Conservation (phyloP, 352 stramenopile genomes). For the Phytophthora crassamura region DNA sequence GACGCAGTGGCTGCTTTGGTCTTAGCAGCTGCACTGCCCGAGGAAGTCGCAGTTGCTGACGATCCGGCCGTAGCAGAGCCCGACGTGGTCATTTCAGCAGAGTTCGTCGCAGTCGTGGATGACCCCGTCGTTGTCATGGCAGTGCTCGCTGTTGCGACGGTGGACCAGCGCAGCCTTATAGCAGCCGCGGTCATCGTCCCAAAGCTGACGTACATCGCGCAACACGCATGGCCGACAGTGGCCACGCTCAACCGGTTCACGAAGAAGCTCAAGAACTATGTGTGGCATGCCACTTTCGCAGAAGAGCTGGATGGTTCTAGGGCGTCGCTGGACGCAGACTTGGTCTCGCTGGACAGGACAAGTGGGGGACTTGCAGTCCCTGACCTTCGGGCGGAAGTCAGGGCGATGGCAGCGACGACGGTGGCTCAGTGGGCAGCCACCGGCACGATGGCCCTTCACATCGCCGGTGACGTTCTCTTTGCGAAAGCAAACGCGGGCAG, state of each 20-base stretch:
- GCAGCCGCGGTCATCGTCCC: neutral
- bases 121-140: no score
- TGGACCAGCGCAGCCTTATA: slow-evolving; percentile 9
- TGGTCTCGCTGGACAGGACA: neutral
- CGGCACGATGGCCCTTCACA: no score
- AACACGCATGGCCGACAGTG: slow-evolving; percentile 1
- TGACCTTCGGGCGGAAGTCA: neutral
- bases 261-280: neutral
- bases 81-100: no score
- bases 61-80: neutral
- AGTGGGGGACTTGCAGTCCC: neutral
- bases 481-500: no score
- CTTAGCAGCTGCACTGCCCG: neutral
- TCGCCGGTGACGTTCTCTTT: no score
- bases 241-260: neutral
- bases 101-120: no score
- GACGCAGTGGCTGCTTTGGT: no score
- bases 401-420: slow-evolving; percentile 6
- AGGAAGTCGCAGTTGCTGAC: neutral
- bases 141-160: neutral
- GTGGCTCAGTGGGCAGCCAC: no score
- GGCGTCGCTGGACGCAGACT: neutral
- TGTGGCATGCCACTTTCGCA: slow-evolving; percentile 3
- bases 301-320: neutral
- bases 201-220: slow-evolving; percentile 7